phyloP scores from a whole-genome alignment of 305 asterid genomes.

The Fraxinus albicans region DNA sequence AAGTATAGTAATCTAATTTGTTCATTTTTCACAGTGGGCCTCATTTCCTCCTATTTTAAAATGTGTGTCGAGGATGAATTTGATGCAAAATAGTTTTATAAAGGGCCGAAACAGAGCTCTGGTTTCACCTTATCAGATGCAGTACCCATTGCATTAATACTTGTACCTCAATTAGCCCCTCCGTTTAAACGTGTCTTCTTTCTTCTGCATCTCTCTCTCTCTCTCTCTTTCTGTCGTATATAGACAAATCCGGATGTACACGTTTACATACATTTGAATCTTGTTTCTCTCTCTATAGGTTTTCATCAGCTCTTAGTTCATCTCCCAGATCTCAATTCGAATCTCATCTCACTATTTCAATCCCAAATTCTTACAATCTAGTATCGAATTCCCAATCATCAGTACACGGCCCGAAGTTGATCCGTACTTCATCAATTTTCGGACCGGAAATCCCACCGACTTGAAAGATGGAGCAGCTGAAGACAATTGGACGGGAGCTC shows the following conservation, averaged over 20 bases:
- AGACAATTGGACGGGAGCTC: conserved; percentile 97
- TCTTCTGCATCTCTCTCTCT: neutral
- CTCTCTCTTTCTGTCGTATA: neutral
- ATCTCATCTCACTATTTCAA: conserved; percentile 37
- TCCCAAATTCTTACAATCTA: neutral
- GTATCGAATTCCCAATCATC: conserved; percentile 25
- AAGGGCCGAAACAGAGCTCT: neutral
- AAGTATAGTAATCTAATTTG: no score
- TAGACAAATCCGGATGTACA: neutral
- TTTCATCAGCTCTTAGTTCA: conserved; percentile 19
- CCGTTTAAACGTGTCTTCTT: conserved; percentile 17
- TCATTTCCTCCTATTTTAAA: no score
- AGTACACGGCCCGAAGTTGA: conserved; percentile 29
- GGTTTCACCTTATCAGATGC: neutral
- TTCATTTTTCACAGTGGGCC: no score
- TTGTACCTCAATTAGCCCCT: conserved; percentile 11
- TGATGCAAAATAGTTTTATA: neutral
- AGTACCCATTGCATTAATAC: neutral
- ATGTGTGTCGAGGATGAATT: neutral
- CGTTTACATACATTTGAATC: neutral
- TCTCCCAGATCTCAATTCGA: conserved; percentile 23
- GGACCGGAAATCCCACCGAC: neutral
- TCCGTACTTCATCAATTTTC: conserved; percentile 7
- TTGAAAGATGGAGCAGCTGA: conserved; percentile 86
- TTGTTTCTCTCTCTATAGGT: neutral